A percentile compares a stretch with the other conserved stretches of the same genome.
Conservation (phyloP, 2,329 filamentous ascomycete genomes). For the Nigrospora sphaerica region DNA sequence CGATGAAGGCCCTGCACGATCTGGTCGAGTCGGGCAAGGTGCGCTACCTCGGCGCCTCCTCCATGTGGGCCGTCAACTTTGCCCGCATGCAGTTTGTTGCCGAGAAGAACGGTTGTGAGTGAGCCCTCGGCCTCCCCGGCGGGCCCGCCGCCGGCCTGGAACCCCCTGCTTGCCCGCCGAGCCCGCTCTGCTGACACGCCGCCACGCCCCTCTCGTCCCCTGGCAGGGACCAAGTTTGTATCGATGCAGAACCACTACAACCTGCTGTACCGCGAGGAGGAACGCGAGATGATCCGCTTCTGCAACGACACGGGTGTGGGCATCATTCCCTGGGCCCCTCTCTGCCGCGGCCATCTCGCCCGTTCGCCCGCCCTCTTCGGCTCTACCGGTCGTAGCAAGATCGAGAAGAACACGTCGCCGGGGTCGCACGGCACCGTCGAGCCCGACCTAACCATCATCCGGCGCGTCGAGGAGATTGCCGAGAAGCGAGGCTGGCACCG, state of each 20-base stretch:
- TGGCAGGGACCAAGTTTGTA: conserved; percentile 50
- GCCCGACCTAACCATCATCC: conserved; percentile 32
- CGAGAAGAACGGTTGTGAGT: conserved; percentile 39
- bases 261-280: conserved; percentile 57
- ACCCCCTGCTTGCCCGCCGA: not conserved
- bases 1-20: conserved; percentile 56
- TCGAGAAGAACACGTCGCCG: conserved; percentile 30
- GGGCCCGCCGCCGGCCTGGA: not conserved
- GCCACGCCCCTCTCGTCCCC: conserved; percentile 4
- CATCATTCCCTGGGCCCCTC: conserved; percentile 31
- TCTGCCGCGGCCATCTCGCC: conserved; percentile 29
- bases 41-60: conserved; percentile 43
- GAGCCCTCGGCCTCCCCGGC: not conserved
- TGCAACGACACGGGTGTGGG: conserved; percentile 33
- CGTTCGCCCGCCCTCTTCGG: conserved; percentile 23
- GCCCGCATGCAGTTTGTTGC: conserved; percentile 48
- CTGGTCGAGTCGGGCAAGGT: conserved; percentile 52
- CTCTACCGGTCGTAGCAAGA: conserved; percentile 18
- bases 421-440: conserved; percentile 24
- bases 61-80: conserved; percentile 48
- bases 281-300: conserved; percentile 36
- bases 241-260: conserved; percentile 58
- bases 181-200: not conserved
- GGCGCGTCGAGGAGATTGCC: conserved; percentile 50
- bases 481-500: conserved; percentile 48